Evolutionary conservation across 2,329 filamentous ascomycete species (phyloP), one percentile per base, ranked within the genome.

Genomic region (Sphaerostilbella broomeana): DNA sequence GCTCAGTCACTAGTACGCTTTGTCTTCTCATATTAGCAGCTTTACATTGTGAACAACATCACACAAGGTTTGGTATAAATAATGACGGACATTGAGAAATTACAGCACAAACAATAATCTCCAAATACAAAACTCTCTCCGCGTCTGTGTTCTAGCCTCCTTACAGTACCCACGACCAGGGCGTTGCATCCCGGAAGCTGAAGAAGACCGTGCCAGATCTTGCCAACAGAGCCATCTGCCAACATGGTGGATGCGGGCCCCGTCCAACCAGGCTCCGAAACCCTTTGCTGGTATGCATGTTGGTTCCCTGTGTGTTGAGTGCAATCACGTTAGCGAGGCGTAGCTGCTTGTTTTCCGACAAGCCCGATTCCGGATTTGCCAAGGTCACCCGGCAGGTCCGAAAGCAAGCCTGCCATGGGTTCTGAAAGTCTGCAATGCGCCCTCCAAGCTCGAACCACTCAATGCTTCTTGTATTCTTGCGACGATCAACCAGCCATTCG

Each of bases 311-410:
- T 10, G 21, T 17, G 18, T 38, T 33, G 5, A 36, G n/a, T 3
- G 40, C 34, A 33, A 44, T 29, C 3, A 46, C 29, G 22, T 46
- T 46, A 4, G 24, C 26, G 2, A 46, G 33, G n/a, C 31, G 28
- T 13, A 26, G 32, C 8, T 20, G 27, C 20, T 28, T 27, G 15
- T 3, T 31, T 19, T n/a, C 37, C 9, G 15, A 27, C 8, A 38
- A 17, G 11, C 18, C 15, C 28, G 2, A 7, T n/a, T 12, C 33
- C 7, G 7, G 44, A 29, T 21, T 13, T 16, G 38, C 27, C 22
- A 44, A 44, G 17, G 35, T 44, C 5, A 35, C 29, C 10, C 35
- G 24, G 12, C 19, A 32, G 9, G 15, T 17, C 12, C 13, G n/a
- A n/a, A n/a, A n/a, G n/a, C n/a, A n/a, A n/a, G n/a, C n/a, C n/a